phyloP scores from a whole-genome alignment of 2,329 filamentous ascomycete species.

The Alternaria arbusti region DNA sequence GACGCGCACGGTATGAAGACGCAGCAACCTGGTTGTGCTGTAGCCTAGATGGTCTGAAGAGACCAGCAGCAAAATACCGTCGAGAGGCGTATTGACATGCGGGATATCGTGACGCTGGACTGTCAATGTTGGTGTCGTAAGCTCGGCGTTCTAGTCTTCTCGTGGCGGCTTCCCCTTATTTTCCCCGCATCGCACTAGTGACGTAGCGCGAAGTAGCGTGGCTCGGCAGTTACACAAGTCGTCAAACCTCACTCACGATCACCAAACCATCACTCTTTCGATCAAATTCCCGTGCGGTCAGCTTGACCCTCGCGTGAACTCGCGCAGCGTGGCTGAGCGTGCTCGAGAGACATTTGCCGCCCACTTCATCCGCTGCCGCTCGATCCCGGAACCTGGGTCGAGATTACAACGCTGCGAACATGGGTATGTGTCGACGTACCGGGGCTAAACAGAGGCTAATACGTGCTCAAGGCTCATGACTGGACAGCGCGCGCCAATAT shows the following conservation, averaged over 20 bases:
- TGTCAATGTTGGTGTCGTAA: background rate
- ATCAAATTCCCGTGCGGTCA: background rate
- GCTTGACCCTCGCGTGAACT: background rate
- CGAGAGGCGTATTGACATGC: too few species aligned
- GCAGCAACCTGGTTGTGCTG: too few species aligned
- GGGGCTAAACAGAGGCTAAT: background rate
- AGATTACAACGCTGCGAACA: background rate
- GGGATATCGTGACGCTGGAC: background rate
- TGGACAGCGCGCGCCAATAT: background rate
- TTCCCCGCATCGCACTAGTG: slow-evolving; percentile 19
- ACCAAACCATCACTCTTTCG: background rate
- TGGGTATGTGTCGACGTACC: background rate
- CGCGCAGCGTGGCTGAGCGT: background rate
- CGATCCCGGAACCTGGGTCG: background rate
- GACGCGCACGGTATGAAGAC: too few species aligned
- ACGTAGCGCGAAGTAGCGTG: slow-evolving; percentile 3
- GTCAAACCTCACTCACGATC: background rate
- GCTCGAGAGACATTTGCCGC: slow-evolving; percentile 4
- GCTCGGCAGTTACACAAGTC: slow-evolving; percentile 14
- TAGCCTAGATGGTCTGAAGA: too few species aligned
- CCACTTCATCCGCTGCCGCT: background rate
- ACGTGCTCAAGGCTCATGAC: background rate
- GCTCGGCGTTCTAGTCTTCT: background rate
- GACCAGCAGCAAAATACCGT: too few species aligned
- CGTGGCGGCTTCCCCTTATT: background rate